phyloP scores from a whole-genome alignment of 352 stramenopile species.

The Globisporangium irregulare region DNA sequence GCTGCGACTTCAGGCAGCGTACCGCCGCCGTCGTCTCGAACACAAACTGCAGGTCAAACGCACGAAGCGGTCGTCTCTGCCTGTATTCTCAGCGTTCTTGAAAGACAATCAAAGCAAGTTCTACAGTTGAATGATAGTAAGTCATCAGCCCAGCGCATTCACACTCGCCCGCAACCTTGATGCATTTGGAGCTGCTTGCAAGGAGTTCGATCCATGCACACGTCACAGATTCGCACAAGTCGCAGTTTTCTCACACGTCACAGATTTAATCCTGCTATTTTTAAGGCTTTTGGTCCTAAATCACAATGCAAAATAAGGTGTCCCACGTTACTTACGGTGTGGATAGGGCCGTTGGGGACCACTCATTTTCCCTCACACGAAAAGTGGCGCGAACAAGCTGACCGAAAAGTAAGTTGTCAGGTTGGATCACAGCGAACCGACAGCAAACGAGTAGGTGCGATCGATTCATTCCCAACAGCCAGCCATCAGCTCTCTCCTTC shows the following conservation, averaged over 20 bases:
- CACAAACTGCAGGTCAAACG: slow-evolving; percentile 42
- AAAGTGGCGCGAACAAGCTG: background rate
- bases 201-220: background rate
- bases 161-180: too few relatives aligned
- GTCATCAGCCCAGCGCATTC: too few relatives aligned
- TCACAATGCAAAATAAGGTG: background rate
- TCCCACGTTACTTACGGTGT: background rate
- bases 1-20: slow-evolving; percentile 53
- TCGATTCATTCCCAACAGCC: background rate
- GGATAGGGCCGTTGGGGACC: background rate
- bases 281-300: background rate
- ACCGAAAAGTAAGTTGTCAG: background rate
- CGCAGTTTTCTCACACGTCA: background rate
- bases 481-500: background rate
- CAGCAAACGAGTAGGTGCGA: background rate
- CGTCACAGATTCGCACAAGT: background rate
- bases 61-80: slow-evolving; percentile 51
- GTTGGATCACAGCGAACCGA: background rate
- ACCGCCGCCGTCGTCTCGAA: slow-evolving; percentile 44
- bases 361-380: background rate
- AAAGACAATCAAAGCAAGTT: slow-evolving; percentile 17
- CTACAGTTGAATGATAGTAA: background rate
- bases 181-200: background rate
- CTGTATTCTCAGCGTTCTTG: slow-evolving; percentile 39
- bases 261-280: background rate